Conservation (phyloP, 2,329 filamentous ascomycete species). For the Aspergillus sp. region DNA sequence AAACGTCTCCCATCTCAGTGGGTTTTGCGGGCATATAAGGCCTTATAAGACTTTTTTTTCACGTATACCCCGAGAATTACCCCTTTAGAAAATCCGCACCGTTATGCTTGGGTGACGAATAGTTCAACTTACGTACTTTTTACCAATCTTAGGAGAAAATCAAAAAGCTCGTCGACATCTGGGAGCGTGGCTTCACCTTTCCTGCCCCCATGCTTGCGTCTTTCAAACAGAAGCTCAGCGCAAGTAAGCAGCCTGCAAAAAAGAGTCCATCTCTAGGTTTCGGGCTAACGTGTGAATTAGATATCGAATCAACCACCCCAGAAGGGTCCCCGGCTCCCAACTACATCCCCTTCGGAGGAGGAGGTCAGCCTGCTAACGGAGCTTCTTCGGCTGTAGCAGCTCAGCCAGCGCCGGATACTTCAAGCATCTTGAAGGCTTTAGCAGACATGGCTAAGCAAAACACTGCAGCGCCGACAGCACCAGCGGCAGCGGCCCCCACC, state of each 20-base stretch:
- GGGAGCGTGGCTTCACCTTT: slow-evolving; percentile 95
- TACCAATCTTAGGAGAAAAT: slow-evolving; percentile 80
- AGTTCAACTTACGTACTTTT: slow-evolving; percentile 55
- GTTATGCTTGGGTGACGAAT: slow-evolving; percentile 36
- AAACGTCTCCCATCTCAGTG: slow-evolving; percentile 28
- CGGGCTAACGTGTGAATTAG: slow-evolving; percentile 45
- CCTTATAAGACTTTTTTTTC: slow-evolving; percentile 28
- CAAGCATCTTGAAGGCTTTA: slow-evolving; percentile 75
- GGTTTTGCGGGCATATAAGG: slow-evolving; percentile 36
- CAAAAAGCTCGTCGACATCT: slow-evolving; percentile 92
- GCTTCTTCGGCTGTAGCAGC: slow-evolving; percentile 27
- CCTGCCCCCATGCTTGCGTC: slow-evolving; percentile 75
- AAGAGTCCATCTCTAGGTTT: no score
- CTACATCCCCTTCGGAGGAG: slow-evolving; percentile 44
- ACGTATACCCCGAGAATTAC: slow-evolving; percentile 32
- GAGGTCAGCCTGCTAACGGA: slow-evolving; percentile 32
- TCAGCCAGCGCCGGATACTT: slow-evolving; percentile 57
- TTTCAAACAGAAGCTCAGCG: slow-evolving; percentile 80
- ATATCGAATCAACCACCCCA: slow-evolving; percentile 70
- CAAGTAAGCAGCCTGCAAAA: slow-evolving; percentile 60
- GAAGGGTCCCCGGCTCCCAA: slow-evolving; percentile 56
- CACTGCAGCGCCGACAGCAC: slow-evolving; percentile 53
- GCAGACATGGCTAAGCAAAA: slow-evolving; percentile 81
- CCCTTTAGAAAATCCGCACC: slow-evolving; percentile 25
- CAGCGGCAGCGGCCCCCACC: slow-evolving; percentile 41